A percentile compares a stretch with the other conserved stretches of the same genome.
These are phyloP conservation scores for Anthracocystis setariae DNA, from an alignment of 1,284 basidiomycete species.

Conservation along the genomic window DNA sequence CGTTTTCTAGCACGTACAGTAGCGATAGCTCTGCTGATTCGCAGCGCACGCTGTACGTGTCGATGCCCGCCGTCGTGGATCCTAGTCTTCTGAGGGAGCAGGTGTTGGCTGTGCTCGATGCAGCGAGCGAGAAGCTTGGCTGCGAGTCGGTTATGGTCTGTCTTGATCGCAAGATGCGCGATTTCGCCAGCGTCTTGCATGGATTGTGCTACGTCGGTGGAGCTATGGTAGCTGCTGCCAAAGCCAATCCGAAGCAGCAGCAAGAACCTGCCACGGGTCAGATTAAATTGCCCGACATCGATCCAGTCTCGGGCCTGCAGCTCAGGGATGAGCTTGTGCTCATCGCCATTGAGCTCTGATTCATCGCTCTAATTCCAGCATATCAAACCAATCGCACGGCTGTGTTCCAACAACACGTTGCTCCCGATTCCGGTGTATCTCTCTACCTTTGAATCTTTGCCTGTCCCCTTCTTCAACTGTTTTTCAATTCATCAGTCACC, in stretches of 20 bases:
- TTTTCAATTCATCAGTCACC: conserved; percentile 12
- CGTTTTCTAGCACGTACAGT: conserved; percentile 23
- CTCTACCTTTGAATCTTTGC: conserved; percentile 9
- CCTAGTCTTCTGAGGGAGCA: conserved; percentile 53
- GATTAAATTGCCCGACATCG: conserved; percentile 16
- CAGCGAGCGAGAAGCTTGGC: conserved; percentile 54
- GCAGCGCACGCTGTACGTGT: conserved; percentile 60
- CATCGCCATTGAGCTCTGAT: conserved; percentile 43
- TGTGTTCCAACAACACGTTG: neutral
- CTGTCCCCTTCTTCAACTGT: conserved; percentile 29
- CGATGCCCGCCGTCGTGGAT: conserved; percentile 50
- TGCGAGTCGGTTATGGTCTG: conserved; percentile 57
- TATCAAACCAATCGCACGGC: neutral
- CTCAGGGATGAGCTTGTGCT: conserved; percentile 34
- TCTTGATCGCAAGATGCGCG: conserved; percentile 43
- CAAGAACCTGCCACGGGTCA: conserved; percentile 1
- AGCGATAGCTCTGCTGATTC: conserved; percentile 33
- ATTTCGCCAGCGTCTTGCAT: conserved; percentile 53
- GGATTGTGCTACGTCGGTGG: conserved; percentile 64
- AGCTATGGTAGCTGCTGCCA: conserved; percentile 43
- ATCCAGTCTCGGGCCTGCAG: conserved; percentile 28
- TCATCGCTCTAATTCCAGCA: conserved; percentile 13
- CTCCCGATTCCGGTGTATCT: conserved; percentile 15
- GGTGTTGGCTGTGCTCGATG: conserved; percentile 56
- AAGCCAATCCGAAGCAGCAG: neutral